Conservation (phyloP, 208 protist genomes). For the Porcisia hertigi region DNA sequence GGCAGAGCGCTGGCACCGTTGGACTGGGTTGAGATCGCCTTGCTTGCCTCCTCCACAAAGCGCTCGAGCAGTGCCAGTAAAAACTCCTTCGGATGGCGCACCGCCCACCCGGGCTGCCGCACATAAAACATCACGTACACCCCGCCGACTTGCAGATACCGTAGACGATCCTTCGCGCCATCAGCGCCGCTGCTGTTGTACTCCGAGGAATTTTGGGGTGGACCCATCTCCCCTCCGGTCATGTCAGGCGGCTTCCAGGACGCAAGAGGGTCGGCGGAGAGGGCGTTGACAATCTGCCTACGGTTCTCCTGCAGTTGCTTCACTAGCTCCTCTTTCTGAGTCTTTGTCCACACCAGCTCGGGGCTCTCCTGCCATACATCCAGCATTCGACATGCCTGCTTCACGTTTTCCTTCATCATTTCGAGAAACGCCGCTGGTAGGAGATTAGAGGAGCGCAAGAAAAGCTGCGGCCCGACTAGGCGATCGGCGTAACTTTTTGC, state of each 20-base stretch:
- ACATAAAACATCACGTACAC: constrained; percentile 85
- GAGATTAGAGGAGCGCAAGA: constrained; percentile 68
- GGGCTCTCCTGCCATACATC: constrained; percentile 90
- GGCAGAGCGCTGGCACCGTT: background rate
- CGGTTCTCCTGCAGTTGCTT: constrained; percentile 24
- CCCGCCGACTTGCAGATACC: constrained; percentile 65
- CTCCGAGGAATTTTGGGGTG: background rate
- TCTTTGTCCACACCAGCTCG: constrained; percentile 93
- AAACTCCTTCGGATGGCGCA: constrained; percentile 87
- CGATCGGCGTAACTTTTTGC: constrained; percentile 78
- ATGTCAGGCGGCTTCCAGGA: constrained; percentile 56
- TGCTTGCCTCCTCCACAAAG: constrained; percentile 42
- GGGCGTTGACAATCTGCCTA: constrained; percentile 32
- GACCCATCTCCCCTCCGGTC: background rate
- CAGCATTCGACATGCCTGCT: constrained; percentile 80
- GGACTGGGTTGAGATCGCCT: background rate
- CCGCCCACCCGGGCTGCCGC: constrained; percentile 74
- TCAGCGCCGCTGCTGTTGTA: background rate
- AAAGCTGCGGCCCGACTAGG: constrained; percentile 84
- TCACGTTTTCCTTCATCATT: constrained; percentile 86
- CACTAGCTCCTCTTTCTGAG: constrained; percentile 58
- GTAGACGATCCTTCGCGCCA: constrained; percentile 13
- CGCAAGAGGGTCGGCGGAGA: constrained; percentile 37
- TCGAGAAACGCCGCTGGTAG: constrained; percentile 91
- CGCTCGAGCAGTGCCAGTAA: constrained; percentile 65